Base-by-base conservation (phyloP, 352 stramenopile species). In the Phytophthora sp. region DNA sequence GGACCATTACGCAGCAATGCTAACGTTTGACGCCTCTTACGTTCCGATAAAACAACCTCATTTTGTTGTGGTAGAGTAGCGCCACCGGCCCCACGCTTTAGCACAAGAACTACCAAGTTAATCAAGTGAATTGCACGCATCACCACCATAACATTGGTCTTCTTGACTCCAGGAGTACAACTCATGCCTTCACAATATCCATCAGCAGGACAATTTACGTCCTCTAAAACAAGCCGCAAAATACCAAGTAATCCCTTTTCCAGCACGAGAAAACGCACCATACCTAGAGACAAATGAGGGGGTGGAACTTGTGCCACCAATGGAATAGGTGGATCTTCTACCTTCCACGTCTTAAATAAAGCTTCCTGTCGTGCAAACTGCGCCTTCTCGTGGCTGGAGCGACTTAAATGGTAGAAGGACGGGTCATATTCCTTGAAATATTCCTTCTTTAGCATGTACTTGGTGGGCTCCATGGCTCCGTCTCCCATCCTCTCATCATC, bases 391-490 rank as follows among this genome's bases (percentile, higher is more conserved):
- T 96, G 88, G 4, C 79, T 72, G 0, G 85, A 88, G 1, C 84
- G 78, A 29, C 80, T 91, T 21, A 94, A 69, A 54, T 96, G 88
- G 44, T 89, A 93, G 51, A 89, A 94, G 0, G 80, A 74, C 15
- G 88, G 88, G 46, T 96, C 88, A 36, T 95, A 95, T 64, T 96
- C 88, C 21, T 76, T 74, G 26, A 76, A 92, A 38, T 78, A 92
- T 27, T 91, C 78, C 47, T 88, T 90, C 63, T 91, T 94, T 45
- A 96, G 63, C 29, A 78, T 76, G 36, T 92, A 96, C 61, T 88
- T 89, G 26, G 73, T 86, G 3, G 86, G 86, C 36, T 91, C 86
- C 80, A 91, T 89, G 4, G 66, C 80, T 5, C 66, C 73, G 38
- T 73, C 69, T 13, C 71, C 78, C 21, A 77, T 73, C 11, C 47